Percentiles rank a stretch among this genome's conserved stretches.
phyloP scores from a whole-genome alignment of 495 filamentous ascomycete genomes.

The Cenococcum geophilum region DNA sequence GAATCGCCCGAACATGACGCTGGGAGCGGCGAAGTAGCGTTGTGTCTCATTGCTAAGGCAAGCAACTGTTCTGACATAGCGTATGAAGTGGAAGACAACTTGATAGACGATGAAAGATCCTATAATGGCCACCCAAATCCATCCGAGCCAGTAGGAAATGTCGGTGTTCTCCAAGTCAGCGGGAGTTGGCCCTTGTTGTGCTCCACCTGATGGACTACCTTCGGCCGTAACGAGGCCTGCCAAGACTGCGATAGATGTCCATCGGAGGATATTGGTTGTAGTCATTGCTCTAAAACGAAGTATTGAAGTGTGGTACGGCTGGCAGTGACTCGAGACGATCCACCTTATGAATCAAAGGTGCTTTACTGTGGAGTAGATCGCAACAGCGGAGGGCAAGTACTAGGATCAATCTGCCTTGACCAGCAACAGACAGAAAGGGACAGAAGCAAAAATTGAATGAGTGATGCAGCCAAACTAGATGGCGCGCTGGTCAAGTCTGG shows the following conservation, averaged over 20 bases:
- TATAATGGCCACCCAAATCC: slow-evolving; percentile 27
- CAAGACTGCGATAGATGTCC: slow-evolving; percentile 9
- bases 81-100: slow-evolving; percentile 27
- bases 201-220: slow-evolving; percentile 7
- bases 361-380: too few relatives aligned
- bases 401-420: slow-evolving; percentile 27
- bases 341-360: slow-evolving; percentile 23
- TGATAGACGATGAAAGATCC: slow-evolving; percentile 28
- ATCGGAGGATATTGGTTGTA: slow-evolving; percentile 11
- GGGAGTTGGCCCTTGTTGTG: slow-evolving; percentile 7
- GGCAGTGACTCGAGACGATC: slow-evolving; percentile 8
- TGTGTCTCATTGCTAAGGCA: slow-evolving; percentile 36
- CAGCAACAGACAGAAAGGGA: slow-evolving; percentile 29
- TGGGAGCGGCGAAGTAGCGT: slow-evolving; percentile 42
- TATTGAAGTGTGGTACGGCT: neutral
- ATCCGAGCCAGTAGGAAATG: slow-evolving; percentile 27
- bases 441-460: neutral
- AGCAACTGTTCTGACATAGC: slow-evolving; percentile 32
- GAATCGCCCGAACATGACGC: slow-evolving; percentile 41
- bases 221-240: slow-evolving; percentile 8
- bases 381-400: slow-evolving; percentile 19
- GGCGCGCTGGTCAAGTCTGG: slow-evolving; percentile 1
- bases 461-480: neutral
- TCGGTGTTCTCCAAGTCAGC: slow-evolving; percentile 27
- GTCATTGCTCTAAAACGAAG: slow-evolving; percentile 16